A percentile compares a stretch with the other conserved stretches of the same genome.
phyloP scores from a whole-genome alignment of 768 basidiomycete species.

The Sporobolomyces phaffii region DNA sequence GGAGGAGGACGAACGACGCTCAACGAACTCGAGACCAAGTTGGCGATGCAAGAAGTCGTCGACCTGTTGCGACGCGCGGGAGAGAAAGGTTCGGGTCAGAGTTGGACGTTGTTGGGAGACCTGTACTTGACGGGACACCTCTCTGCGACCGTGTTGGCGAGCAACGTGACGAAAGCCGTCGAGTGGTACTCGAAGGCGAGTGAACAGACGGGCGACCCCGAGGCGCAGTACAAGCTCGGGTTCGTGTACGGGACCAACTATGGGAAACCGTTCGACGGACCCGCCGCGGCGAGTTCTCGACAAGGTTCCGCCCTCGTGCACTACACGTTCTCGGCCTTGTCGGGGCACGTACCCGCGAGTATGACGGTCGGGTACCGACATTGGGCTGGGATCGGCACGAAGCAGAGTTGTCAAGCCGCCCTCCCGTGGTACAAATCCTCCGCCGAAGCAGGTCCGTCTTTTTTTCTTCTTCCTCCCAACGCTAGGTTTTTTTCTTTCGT shows the following conservation, averaged over 20 bases:
- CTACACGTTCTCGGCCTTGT: slow-evolving; percentile 88
- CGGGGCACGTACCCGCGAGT: slow-evolving; percentile 76
- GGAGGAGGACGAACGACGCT: no score
- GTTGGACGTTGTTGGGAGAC: slow-evolving; percentile 49
- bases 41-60: slow-evolving; percentile 27
- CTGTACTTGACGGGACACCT: slow-evolving; percentile 59
- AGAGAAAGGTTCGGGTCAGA: slow-evolving; percentile 59
- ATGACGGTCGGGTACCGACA: slow-evolving; percentile 90
- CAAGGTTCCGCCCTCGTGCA: slow-evolving; percentile 68
- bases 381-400: slow-evolving; percentile 90
- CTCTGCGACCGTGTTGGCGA: slow-evolving; percentile 46
- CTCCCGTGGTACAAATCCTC: slow-evolving; percentile 83
- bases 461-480: not conserved
- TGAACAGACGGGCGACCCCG: slow-evolving; percentile 66
- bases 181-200: slow-evolving; percentile 63
- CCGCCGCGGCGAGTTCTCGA: slow-evolving; percentile 46
- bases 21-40: slow-evolving; percentile 13
- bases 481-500: no score
- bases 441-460: slow-evolving; percentile 65
- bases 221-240: slow-evolving; percentile 75
- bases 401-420: slow-evolving; percentile 76
- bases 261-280: slow-evolving; percentile 54
- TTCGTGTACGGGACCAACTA: slow-evolving; percentile 89
- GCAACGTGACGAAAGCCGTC: slow-evolving; percentile 61
- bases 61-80: not conserved